Evolutionary conservation across 1,284 basidiomycete species (phyloP), one percentile per base, ranked within the genome.

Genomic region (Singerocomus rubriflavus): DNA sequence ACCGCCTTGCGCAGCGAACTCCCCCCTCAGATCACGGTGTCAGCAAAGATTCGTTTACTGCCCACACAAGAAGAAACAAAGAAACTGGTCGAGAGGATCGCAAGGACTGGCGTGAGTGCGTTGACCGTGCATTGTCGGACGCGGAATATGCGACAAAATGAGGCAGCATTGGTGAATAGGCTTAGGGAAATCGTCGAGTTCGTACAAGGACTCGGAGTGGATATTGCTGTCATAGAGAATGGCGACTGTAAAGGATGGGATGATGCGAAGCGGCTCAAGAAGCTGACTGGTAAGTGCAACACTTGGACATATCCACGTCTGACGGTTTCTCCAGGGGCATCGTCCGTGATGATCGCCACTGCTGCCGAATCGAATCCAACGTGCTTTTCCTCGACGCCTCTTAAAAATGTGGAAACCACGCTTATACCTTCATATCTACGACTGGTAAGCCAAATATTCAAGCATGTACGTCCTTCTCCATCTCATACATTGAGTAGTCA

Each of bases 101-200:
- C 95, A 6, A 78, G 83, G 38, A 97, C 95, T 0, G 94, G 95
- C 1, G 82, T 99, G 41, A 88, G 85, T 46, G 88, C 87, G 34
- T 73, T 99, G 53, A 98, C 95, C 1, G 88, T 99, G 1, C 97
- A 99, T 66, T 99, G 96, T 68, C 82, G 97, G 41, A 99, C 96
- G 49, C 80, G 91, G 62, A 88, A 85, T 56, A 98, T 98, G 96
- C 80, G 97, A 35, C 85, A 88, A 30, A 76, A 80, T 45, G 92
- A 98, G 62, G 75, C 75, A 13, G 97, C 97, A 0, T 70, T 91
- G 27, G 84, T 92, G 51, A 81, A 87, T 45, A 78, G 95, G 40
- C 68, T 99, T 62, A 74, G 76, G 41, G 93, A 94, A 60, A 88
- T 98, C 54, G 92, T 94, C 9, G 80, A 91, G 6, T 88, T 87